These are phyloP conservation scores for Emergomyces orientalis DNA, from an alignment of 2,329 filamentous ascomycete genomes.

Conservation along the genomic window DNA sequence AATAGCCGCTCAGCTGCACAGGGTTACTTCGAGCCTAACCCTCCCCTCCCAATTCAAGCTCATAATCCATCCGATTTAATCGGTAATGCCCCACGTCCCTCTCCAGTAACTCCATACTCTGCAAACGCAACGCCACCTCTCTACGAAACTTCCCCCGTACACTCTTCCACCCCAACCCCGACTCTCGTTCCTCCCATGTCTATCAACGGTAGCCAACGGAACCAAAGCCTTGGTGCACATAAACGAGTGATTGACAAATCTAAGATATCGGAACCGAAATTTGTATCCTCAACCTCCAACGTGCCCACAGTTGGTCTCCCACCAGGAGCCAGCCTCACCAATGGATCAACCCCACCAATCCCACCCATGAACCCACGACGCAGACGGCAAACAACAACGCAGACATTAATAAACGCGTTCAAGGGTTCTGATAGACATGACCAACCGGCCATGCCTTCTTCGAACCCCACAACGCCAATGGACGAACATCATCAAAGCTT, in stretches of 20 bases:
- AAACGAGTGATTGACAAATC: conserved; percentile 53
- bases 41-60: conserved; percentile 21
- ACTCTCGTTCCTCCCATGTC: conserved; percentile 17
- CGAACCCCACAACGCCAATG: conserved; percentile 13
- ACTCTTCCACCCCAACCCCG: conserved; percentile 29
- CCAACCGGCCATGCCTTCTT: conserved; percentile 17
- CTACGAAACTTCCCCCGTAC: conserved; percentile 36
- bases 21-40: conserved; percentile 29
- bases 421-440: conserved; percentile 29
- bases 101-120: conserved; percentile 41
- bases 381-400: conserved; percentile 40
- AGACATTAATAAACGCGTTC: conserved; percentile 32
- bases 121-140: conserved; percentile 47
- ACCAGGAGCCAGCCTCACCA: conserved; percentile 45
- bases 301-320: conserved; percentile 51
- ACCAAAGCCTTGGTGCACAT: conserved; percentile 27
- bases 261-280: conserved; percentile 52
- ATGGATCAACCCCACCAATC: conserved; percentile 45
- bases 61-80: conserved; percentile 26
- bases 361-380: conserved; percentile 53
- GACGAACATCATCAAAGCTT: conserved; percentile 31
- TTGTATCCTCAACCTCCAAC: conserved; percentile 46
- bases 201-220: conserved; percentile 23
- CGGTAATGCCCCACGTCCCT: conserved; percentile 34
- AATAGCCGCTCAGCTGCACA: conserved; percentile 29